These are phyloP conservation scores for Cordyceps pruinosa DNA, from an alignment of 2,329 filamentous ascomycete species.

Conservation along the genomic window DNA sequence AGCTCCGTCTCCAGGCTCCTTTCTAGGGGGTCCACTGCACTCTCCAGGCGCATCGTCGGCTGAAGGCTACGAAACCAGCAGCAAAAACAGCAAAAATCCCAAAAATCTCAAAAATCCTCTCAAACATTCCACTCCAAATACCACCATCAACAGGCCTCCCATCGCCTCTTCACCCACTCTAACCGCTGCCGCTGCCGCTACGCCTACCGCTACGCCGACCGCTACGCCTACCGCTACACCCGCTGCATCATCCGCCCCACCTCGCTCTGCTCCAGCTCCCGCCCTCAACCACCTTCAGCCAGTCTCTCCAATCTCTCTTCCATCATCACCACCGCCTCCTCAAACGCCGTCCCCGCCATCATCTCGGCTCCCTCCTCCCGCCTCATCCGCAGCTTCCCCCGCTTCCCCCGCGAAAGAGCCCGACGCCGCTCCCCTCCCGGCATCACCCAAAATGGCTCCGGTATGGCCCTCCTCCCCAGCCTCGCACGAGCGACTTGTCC, in stretches of 20 bases:
- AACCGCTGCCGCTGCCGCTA: slow-evolving; percentile 26
- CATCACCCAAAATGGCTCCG: slow-evolving; percentile 46
- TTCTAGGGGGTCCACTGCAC: neutral
- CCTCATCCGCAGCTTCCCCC: slow-evolving; percentile 24
- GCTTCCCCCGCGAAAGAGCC: slow-evolving; percentile 21
- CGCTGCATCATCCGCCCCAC: slow-evolving; percentile 26
- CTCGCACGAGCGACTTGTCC: slow-evolving; percentile 15
- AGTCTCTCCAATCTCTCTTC: slow-evolving; percentile 38
- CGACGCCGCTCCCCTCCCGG: slow-evolving; percentile 21
- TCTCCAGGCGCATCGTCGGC: neutral
- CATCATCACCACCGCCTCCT: slow-evolving; percentile 29
- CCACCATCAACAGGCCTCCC: neutral
- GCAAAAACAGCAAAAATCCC: neutral
- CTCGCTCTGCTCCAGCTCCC: slow-evolving; percentile 20
- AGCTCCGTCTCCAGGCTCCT: neutral
- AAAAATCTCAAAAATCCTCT: too few relatives aligned
- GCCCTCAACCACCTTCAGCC: slow-evolving; percentile 31
- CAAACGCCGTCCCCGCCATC: slow-evolving; percentile 23
- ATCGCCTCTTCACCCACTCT: slow-evolving; percentile 16
- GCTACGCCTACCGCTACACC: too few relatives aligned
- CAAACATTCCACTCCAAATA: too few relatives aligned
- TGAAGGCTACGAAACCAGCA: neutral
- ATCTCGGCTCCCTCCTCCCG: slow-evolving; percentile 17
- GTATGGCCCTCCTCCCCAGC: slow-evolving; percentile 34
- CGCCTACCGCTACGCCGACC: too few relatives aligned